Evolutionary conservation across 2,329 filamentous ascomycete genomes (phyloP).

Genomic region (Dactylellina sp.): DNA sequence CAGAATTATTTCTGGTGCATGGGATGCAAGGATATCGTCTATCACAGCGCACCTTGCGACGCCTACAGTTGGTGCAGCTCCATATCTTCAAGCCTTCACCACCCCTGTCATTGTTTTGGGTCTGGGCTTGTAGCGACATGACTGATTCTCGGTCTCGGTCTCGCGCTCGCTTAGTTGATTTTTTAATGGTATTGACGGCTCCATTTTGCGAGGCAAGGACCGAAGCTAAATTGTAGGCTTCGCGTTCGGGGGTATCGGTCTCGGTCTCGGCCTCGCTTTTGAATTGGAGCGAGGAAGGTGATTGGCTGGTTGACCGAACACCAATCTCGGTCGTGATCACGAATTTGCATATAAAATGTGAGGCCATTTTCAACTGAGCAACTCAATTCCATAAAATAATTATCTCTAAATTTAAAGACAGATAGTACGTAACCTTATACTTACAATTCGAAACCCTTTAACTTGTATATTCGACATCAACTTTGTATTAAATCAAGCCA

Average conservation of each 20-base stretch:
- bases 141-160: constrained; percentile 17
- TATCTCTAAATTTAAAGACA: too few relatives aligned
- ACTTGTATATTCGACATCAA: neutral
- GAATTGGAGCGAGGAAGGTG: too few relatives aligned
- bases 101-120: constrained; percentile 20
- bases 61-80: constrained; percentile 59
- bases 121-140: constrained; percentile 16
- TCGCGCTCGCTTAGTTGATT: neutral
- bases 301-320: neutral
- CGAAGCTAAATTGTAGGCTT: neutral
- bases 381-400: too few relatives aligned
- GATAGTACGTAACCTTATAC: too few relatives aligned
- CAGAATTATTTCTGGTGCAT: constrained; percentile 57
- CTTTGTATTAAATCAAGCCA: too few relatives aligned
- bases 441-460: neutral
- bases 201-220: neutral
- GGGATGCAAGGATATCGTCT: constrained; percentile 60
- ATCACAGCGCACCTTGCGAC: constrained; percentile 61
- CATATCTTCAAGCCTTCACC: constrained; percentile 47
- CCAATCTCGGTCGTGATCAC: too few relatives aligned
- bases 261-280: constrained; percentile 10
- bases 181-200: neutral
- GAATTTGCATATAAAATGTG: too few relatives aligned
- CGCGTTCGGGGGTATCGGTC: constrained; percentile 5
- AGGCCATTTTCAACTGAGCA: too few relatives aligned